Base-by-base conservation (phyloP, 352 stramenopile genomes). In the Globisporangium carolinianum region DNA sequence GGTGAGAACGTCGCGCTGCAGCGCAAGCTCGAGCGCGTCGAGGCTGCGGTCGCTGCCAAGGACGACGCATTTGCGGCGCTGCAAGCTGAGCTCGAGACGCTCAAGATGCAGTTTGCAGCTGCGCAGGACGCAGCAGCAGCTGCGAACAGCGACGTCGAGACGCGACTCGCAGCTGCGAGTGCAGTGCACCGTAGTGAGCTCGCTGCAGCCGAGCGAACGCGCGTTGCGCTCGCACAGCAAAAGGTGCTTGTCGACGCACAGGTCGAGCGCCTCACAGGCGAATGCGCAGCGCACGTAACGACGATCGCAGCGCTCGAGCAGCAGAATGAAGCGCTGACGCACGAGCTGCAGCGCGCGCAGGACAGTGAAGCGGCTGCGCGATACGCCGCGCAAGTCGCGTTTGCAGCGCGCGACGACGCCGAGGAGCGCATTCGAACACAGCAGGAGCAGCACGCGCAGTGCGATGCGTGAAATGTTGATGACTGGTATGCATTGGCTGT, bases 311-410 rank as follows among this genome's bases (percentile, higher is more conserved):
- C 42, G 42, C 60, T 79, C 53, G 57, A 70, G 36, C 59, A 59
- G 14, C 50, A 73, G 17, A 68, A 68, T 46, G 17, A 48, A 14
- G 65, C 84, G 57, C 67, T 87, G 12, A 60, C 84, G 58, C 55
- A 75, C 47, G 64, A 69, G 47, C 53, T 77, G 45, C 66, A 78
- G 41, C 58, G 72, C 32, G 76, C 79, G 7, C 75, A 85, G 42
- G 82, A 92, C 53, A 87, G 75, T 53, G 82, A 88, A 43, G 79
- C 87, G 37, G 82, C 82, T 46, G 79, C 79, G 56, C 69, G 82
- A 35, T 89, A 81, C 65, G 71, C 82, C 18, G 82, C 79, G n/a
- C 79, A 90, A 55, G 61, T 76, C 17, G 79, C 82, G 12, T 89
- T 90, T 50, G 71, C 75, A 14, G 79, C 76, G n/a, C 75, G 79